These are phyloP conservation scores for Rhododendron ferrugineum DNA, from an alignment of 148 eudicot genomes.

Conservation along the genomic window DNA sequence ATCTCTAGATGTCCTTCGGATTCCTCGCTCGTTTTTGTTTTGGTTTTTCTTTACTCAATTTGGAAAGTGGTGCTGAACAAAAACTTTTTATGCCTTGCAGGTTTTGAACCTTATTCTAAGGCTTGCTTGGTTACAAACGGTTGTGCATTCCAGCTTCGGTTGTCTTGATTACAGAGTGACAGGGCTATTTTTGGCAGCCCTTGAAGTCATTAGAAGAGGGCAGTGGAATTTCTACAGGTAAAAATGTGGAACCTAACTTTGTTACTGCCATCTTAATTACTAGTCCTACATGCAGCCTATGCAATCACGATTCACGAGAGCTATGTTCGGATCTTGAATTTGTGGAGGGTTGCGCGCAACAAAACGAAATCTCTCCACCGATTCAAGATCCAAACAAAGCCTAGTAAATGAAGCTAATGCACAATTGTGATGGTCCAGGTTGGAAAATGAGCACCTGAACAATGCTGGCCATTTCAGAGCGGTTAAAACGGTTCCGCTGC, in stretches of 20 bases:
- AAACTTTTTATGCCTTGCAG: slow-evolving; percentile 37
- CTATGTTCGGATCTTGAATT: neutral
- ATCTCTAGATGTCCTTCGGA: neutral
- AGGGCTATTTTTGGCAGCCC: slow-evolving; percentile 90
- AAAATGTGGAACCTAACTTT: slow-evolving; percentile 10
- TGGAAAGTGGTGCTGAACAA: neutral
- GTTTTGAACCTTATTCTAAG: slow-evolving; percentile 75
- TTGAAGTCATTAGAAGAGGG: slow-evolving; percentile 93
- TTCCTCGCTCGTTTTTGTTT: neutral
- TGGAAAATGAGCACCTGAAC: slow-evolving; percentile 98
- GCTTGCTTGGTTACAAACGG: slow-evolving; percentile 92
- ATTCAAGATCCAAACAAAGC: neutral
- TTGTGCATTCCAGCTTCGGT: slow-evolving; percentile 75
- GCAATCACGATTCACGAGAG: neutral
- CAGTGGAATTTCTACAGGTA: slow-evolving; percentile 97
- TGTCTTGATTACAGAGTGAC: slow-evolving; percentile 71
- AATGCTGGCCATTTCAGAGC: slow-evolving; percentile 97
- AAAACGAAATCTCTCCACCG: neutral
- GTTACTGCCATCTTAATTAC: neutral
- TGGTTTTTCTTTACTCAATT: neutral
- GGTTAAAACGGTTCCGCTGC: slow-evolving; percentile 86
- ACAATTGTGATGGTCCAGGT: slow-evolving; percentile 32
- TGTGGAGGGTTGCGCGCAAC: neutral
- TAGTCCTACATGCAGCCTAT: slow-evolving; percentile 16
- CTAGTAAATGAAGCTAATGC: neutral